These are phyloP conservation scores for Penicillium herquei DNA, from an alignment of 495 filamentous ascomycete species.

Conservation along the genomic window DNA sequence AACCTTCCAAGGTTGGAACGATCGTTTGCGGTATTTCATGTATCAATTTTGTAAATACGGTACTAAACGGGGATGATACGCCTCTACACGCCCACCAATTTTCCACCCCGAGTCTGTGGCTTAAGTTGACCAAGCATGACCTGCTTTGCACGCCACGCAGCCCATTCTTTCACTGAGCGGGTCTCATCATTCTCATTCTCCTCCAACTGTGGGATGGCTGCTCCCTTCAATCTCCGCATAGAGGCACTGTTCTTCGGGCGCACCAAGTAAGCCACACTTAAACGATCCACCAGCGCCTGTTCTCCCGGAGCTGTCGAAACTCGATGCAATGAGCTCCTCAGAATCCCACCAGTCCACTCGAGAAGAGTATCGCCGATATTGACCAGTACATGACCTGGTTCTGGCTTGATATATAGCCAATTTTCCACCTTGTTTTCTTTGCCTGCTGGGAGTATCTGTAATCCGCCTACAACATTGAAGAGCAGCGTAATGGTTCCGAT, in stretches of 20 bases:
- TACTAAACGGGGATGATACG: no score
- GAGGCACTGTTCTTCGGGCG: constrained; percentile 18
- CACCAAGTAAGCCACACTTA: constrained; percentile 35
- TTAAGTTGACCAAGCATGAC: constrained; percentile 8
- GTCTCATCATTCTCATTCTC: constrained; percentile 6
- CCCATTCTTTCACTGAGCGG: constrained; percentile 6
- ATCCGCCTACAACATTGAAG: constrained; percentile 32
- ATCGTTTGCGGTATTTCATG: no score
- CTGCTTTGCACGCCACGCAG: constrained; percentile 5
- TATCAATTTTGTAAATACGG: no score
- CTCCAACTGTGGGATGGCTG: constrained; percentile 1
- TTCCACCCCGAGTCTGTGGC: constrained; percentile 7
- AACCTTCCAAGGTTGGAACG: no score
- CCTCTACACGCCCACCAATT: neutral
- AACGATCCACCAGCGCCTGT: constrained; percentile 24
- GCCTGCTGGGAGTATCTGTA: constrained; percentile 26
- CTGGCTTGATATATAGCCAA: constrained; percentile 37
- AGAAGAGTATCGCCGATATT: constrained; percentile 43
- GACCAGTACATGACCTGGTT: constrained; percentile 32
- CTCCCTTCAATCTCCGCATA: constrained; percentile 16
- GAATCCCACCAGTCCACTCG: constrained; percentile 35
- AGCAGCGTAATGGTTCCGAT: constrained; percentile 34
- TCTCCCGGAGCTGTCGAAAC: constrained; percentile 35
- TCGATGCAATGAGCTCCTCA: constrained; percentile 36
- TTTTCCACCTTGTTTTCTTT: constrained; percentile 3